Evolutionary conservation across 345 rosid species (phyloP).

Genomic region (Capsella bursapastoris): DNA sequence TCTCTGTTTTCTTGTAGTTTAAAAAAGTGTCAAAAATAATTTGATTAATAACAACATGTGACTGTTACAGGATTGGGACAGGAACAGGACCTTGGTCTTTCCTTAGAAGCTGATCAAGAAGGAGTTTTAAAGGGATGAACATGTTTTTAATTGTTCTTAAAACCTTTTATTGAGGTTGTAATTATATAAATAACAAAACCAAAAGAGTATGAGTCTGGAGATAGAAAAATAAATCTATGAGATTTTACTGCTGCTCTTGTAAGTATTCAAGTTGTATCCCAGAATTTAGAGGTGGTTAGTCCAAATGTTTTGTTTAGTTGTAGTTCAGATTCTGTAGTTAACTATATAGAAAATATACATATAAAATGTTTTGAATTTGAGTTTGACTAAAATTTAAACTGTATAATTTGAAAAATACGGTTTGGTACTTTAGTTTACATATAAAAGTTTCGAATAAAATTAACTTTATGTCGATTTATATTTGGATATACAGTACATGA

Average conservation of each 20-base stretch:
- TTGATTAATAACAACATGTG: conserved; percentile 4
- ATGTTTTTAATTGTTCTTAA: conserved; percentile 33
- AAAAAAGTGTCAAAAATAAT: neutral
- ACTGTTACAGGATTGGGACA: conserved; percentile 77
- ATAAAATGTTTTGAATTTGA: too few species aligned
- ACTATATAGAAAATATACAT: neutral
- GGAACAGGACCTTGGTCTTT: conserved; percentile 91
- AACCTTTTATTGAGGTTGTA: conserved; percentile 22
- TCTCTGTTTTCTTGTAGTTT: conserved; percentile 12
- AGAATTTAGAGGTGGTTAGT: neutral
- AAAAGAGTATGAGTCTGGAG: neutral
- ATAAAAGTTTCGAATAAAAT: too few species aligned
- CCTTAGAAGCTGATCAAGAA: conserved; percentile 44
- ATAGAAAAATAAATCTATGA: conserved; percentile 2
- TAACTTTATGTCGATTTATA: too few species aligned
- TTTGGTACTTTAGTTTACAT: too few species aligned
- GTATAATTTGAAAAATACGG: too few species aligned
- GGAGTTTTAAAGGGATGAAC: conserved; percentile 6
- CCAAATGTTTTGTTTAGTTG: neutral
- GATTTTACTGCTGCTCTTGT: conserved; percentile 10
- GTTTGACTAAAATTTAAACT: too few species aligned
- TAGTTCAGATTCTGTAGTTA: neutral
- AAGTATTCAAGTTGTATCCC: neutral
- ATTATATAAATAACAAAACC: conserved; percentile 9
- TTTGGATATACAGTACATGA: too few species aligned